Evolutionary conservation across 2,329 filamentous ascomycete genomes (phyloP).

Genomic region (Xylariaceae sp.): DNA sequence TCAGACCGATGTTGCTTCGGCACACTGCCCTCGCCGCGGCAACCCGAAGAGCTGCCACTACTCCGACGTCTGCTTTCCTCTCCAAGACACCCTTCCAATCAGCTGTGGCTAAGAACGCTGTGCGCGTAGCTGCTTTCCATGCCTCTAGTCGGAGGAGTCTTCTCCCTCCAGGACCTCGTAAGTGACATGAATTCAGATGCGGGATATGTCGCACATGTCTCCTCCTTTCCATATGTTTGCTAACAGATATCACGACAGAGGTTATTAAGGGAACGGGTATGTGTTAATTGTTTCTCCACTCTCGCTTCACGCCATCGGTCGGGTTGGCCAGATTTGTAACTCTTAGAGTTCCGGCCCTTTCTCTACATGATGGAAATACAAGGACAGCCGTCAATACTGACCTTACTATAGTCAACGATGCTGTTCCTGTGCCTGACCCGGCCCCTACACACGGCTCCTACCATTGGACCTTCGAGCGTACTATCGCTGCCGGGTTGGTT

Average conservation of each 20-base stretch:
- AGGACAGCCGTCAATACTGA: not conserved
- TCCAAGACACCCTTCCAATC: constrained; percentile 40
- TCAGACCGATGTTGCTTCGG: constrained; percentile 61
- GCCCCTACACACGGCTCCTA: constrained; percentile 88
- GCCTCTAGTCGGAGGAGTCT: constrained; percentile 76
- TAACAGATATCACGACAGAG: constrained; percentile 62
- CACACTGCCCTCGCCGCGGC: constrained; percentile 54
- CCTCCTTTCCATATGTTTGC: constrained; percentile 35
- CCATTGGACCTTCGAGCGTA: constrained; percentile 96
- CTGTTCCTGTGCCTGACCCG: constrained; percentile 73
- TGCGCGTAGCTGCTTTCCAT: constrained; percentile 82
- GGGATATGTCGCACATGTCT: constrained; percentile 7
- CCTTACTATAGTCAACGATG: constrained; percentile 76
- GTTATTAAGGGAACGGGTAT: constrained; percentile 76
- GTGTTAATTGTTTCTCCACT: too few relatives aligned
- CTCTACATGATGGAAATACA: not conserved
- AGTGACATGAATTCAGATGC: constrained; percentile 45
- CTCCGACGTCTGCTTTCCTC: constrained; percentile 40
- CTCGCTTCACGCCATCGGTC: too few relatives aligned
- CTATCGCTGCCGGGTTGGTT: constrained; percentile 79
- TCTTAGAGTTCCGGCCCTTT: too few relatives aligned
- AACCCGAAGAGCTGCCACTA: constrained; percentile 44
- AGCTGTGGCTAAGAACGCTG: constrained; percentile 44
- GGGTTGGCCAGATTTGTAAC: too few relatives aligned
- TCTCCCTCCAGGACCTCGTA: constrained; percentile 85